A percentile compares a stretch with the other conserved stretches of the same genome.
These are phyloP conservation scores for Aspergillus phoenicis DNA, from an alignment of 2,329 filamentous ascomycete genomes.

Conservation along the genomic window DNA sequence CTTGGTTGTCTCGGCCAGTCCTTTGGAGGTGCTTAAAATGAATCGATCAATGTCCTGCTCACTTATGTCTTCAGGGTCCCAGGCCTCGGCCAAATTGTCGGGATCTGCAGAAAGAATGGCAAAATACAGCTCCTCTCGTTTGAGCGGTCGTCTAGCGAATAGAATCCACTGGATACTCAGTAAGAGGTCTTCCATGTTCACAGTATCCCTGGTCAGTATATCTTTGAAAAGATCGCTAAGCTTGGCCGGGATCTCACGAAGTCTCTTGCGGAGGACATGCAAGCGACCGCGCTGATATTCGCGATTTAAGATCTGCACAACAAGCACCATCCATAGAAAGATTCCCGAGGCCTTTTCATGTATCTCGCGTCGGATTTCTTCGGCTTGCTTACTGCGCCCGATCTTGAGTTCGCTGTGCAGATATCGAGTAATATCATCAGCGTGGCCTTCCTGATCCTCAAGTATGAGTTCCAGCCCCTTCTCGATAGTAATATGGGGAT, in stretches of 20 bases:
- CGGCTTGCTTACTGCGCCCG: constrained; percentile 23
- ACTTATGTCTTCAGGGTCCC: background rate
- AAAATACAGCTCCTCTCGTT: background rate
- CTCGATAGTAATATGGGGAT: constrained; percentile 41
- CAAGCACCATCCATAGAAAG: constrained; percentile 51
- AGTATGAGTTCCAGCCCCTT: constrained; percentile 37
- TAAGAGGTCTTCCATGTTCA: constrained; percentile 44
- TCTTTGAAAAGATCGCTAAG: constrained; percentile 43
- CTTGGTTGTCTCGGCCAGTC: constrained; percentile 33
- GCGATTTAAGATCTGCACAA: constrained; percentile 48
- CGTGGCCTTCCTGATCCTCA: constrained; percentile 42
- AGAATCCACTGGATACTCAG: constrained; percentile 58
- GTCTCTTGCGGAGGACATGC: constrained; percentile 30
- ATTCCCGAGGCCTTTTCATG: constrained; percentile 44
- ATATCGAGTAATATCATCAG: constrained; percentile 42
- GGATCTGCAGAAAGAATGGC: background rate
- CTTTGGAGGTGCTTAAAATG: constrained; percentile 33
- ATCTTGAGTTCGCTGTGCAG: constrained; percentile 32
- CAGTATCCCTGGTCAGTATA: constrained; percentile 53
- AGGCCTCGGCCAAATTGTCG: background rate
- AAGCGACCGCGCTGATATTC: constrained; percentile 37
- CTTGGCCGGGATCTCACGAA: constrained; percentile 44
- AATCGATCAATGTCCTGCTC: constrained; percentile 11
- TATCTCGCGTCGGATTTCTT: constrained; percentile 36
- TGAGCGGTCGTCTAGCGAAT: constrained; percentile 40